Evolutionary conservation across 2,329 filamentous ascomycete genomes (phyloP).

Genomic region (Diplodia intermedia): DNA sequence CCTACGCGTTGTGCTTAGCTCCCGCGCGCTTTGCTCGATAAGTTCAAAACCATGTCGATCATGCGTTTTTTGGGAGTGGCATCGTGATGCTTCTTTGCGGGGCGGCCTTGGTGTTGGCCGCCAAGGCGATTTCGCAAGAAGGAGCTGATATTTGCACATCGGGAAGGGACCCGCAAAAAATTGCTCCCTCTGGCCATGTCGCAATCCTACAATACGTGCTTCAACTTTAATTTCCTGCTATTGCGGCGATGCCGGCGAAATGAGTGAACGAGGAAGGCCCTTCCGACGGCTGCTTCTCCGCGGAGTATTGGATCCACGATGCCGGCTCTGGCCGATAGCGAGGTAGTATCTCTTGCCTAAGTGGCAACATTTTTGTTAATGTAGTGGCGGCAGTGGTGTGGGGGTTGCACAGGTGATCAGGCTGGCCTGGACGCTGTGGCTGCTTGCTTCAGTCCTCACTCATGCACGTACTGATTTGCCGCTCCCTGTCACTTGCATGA

Average conservation of each 20-base stretch:
- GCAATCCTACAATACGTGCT: not conserved
- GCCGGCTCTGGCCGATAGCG: not conserved
- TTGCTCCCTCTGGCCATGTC: not conserved
- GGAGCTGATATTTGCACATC: slow-evolving; percentile 25
- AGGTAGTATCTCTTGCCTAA: slow-evolving; percentile 7
- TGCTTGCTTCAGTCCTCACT: not conserved
- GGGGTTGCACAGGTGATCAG: not conserved
- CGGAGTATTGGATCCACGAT: not conserved
- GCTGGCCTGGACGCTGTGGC: not conserved
- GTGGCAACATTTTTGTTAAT: slow-evolving; percentile 6
- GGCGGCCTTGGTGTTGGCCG: not conserved
- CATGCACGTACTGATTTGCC: not conserved
- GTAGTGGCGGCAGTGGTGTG: slow-evolving; percentile 5
- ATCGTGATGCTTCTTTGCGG: not conserved
- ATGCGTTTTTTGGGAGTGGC: not conserved
- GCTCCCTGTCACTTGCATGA: not conserved
- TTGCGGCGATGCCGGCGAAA: not conserved
- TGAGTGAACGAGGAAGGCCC: not conserved
- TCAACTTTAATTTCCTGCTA: not conserved
- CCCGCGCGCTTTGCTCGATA: slow-evolving; percentile 12
- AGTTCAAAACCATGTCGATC: not conserved
- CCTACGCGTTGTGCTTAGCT: not conserved
- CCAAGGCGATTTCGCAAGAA: slow-evolving; percentile 22
- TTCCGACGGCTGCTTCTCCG: not conserved
- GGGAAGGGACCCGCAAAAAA: not conserved